Percentiles rank a stretch among this genome's conserved stretches.
phyloP scores from a whole-genome alignment of 345 rosid genomes.

The Citrus maxima region DNA sequence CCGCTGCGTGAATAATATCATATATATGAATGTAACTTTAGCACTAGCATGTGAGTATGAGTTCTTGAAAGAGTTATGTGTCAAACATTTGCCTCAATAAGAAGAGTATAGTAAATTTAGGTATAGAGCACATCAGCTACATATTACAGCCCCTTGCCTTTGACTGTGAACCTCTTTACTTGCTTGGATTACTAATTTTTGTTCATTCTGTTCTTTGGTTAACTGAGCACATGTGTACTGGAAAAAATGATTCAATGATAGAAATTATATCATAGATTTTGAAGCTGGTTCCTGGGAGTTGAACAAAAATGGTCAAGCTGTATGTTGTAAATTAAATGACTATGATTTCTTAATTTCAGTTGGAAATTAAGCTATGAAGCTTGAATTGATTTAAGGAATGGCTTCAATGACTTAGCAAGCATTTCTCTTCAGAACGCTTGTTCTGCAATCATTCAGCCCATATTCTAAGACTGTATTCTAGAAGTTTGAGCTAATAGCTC shows the following conservation, averaged over 20 bases:
- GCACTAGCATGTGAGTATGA: not conserved
- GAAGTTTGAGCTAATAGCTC: not conserved
- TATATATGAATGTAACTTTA: not conserved
- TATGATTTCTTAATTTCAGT: not conserved
- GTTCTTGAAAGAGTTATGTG: not conserved
- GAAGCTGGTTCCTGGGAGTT: not conserved
- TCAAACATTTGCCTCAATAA: not conserved
- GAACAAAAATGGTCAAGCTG: not conserved
- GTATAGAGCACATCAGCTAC: not conserved
- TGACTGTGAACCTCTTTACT: not conserved
- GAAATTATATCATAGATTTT: not conserved
- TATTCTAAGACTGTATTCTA: not conserved
- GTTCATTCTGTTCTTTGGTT: not conserved
- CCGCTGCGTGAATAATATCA: not conserved
- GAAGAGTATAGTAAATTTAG: not conserved
- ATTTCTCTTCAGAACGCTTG: not conserved
- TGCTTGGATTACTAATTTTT: not conserved
- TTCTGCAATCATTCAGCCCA: not conserved
- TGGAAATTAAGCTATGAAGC: not conserved
- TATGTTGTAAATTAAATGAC: not conserved
- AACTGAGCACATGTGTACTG: not conserved
- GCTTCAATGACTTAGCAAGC: not conserved
- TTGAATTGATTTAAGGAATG: not conserved
- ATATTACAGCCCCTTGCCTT: not conserved
- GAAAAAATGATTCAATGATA: not conserved